Percentiles rank a stretch among this genome's conserved stretches.
phyloP scores from a whole-genome alignment of 352 stramenopile genomes.

The Pythium grandisporangium region DNA sequence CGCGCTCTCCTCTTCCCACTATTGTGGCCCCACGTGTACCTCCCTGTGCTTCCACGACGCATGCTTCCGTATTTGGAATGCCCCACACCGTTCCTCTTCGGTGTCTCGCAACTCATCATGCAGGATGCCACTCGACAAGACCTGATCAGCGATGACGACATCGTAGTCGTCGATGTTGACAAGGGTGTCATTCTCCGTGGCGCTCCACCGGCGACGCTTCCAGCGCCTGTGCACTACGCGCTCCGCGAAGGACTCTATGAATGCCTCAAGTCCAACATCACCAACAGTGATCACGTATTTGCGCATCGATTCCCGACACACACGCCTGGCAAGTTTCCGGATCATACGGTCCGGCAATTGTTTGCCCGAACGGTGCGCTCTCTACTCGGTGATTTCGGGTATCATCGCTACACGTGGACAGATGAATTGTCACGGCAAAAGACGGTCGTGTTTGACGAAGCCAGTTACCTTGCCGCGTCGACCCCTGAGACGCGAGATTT shows the following conservation, averaged over 20 bases:
- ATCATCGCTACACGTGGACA: conserved; percentile 77
- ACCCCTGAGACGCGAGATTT: conserved; percentile 70
- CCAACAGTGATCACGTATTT: conserved; percentile 21
- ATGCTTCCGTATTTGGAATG: conserved; percentile 84
- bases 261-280: conserved; percentile 24
- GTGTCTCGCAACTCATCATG: conserved; percentile 50
- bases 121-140: conserved; percentile 49
- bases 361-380: conserved; percentile 56
- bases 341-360: conserved; percentile 54
- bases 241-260: conserved; percentile 16
- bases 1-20: conserved; percentile 81
- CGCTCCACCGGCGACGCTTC: conserved; percentile 6
- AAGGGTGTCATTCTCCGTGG: conserved; percentile 14
- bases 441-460: conserved; percentile 82
- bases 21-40: conserved; percentile 83
- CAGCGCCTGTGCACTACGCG: conserved; percentile 8
- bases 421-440: conserved; percentile 75
- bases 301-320: conserved; percentile 20
- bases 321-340: conserved; percentile 62
- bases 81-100: conserved; percentile 82
- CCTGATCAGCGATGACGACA: conserved; percentile 51
- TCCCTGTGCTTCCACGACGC: conserved; percentile 61
- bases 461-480: conserved; percentile 74
- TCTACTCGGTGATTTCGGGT: conserved; percentile 78
- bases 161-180: conserved; percentile 61